A percentile compares a stretch with the other conserved stretches of the same genome.
Conservation (phyloP, 2,329 filamentous ascomycete species). For the Plenodomus biglobosus region DNA sequence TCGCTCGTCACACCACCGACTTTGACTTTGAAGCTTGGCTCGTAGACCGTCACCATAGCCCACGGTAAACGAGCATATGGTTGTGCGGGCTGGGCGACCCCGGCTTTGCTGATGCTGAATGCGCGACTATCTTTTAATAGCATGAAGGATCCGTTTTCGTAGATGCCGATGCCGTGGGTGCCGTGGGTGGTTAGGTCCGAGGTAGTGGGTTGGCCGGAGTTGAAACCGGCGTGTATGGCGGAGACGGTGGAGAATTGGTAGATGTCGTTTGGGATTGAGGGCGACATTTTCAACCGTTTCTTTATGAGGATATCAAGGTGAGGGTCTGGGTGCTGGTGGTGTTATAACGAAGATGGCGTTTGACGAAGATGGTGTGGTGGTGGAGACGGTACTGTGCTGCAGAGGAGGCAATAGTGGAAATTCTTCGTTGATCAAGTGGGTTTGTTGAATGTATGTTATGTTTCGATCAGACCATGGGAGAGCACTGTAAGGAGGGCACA, state of each 20-base stretch:
- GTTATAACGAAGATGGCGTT: too few species aligned
- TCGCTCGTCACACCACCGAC: constrained; percentile 22
- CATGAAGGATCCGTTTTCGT: constrained; percentile 46
- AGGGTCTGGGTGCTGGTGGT: neutral
- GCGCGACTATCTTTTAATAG: constrained; percentile 40
- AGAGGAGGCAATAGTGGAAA: too few species aligned
- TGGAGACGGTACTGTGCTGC: neutral
- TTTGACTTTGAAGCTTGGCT: constrained; percentile 38
- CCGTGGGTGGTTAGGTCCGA: constrained; percentile 47
- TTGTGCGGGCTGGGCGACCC: constrained; percentile 35
- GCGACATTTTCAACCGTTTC: too few species aligned
- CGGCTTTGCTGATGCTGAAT: constrained; percentile 36
- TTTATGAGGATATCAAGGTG: too few species aligned
- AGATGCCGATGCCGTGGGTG: constrained; percentile 48
- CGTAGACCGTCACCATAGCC: constrained; percentile 48
- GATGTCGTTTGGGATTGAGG: constrained; percentile 49
- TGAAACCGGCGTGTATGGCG: constrained; percentile 43
- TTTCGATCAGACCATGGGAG: too few species aligned
- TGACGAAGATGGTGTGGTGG: neutral
- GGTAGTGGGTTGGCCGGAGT: constrained; percentile 37
- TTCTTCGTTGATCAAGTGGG: too few species aligned
- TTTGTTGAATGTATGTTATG: too few species aligned
- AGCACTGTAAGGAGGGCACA: too few species aligned
- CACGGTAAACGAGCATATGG: constrained; percentile 42
- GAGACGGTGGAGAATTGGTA: constrained; percentile 48